Conservation (phyloP, 148 eudicot species). For the Chenopodium album region DNA sequence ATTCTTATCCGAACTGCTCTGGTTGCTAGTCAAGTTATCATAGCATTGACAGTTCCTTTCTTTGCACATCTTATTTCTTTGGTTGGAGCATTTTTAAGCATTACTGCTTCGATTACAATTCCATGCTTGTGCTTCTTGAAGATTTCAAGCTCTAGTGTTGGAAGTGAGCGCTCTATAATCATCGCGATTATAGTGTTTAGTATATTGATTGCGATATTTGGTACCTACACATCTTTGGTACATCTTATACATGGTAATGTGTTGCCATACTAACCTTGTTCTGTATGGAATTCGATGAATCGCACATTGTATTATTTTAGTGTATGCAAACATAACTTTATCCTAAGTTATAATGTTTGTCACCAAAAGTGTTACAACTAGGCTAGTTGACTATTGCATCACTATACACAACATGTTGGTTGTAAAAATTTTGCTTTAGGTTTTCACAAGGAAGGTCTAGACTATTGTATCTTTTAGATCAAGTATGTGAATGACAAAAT, state of each 20-base stretch:
- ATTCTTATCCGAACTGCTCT: not conserved
- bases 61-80: conserved; percentile 6
- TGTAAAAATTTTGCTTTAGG: not conserved
- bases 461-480: no score
- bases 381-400: not conserved
- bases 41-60: not conserved
- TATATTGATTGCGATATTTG: conserved; percentile 11
- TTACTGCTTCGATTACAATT: conserved; percentile 4
- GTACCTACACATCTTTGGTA: conserved; percentile 16
- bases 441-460: no score
- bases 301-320: no score
- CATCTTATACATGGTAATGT: conserved; percentile 24
- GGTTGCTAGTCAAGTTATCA: not conserved
- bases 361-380: not conserved
- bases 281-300: not conserved
- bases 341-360: not conserved
- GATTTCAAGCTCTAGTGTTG: not conserved
- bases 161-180: not conserved
- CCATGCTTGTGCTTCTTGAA: conserved; percentile 26
- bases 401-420: not conserved
- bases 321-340: not conserved
- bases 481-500: no score
- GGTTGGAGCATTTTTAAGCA: conserved; percentile 6
- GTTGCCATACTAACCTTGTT: not conserved
- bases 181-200: not conserved